Conservation (phyloP, 306 rosid genomes). For the Dalbergia cochinchinensis region DNA sequence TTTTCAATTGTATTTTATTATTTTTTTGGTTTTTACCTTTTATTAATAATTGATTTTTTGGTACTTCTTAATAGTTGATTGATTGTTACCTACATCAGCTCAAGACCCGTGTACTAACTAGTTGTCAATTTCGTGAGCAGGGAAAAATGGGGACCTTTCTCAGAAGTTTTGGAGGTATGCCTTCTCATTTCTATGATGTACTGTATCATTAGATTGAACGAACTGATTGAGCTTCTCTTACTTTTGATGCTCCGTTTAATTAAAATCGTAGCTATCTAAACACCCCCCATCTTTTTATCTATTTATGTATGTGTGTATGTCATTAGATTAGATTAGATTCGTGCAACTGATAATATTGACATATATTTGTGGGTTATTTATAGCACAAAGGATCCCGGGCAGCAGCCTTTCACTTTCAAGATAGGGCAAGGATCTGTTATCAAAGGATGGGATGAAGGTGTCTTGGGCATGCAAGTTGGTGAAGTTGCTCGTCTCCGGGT, state of each 20-base stretch:
- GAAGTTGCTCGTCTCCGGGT: slow-evolving; percentile 98
- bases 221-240: too few species aligned
- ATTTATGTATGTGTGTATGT: not conserved
- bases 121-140: slow-evolving; percentile 46
- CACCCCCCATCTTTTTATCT: too few species aligned
- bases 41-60: too few species aligned
- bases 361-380: not conserved
- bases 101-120: not conserved
- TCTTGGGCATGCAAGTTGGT: slow-evolving; percentile 86
- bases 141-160: slow-evolving; percentile 82
- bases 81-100: not conserved
- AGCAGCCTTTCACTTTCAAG: slow-evolving; percentile 78
- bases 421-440: slow-evolving; percentile 91
- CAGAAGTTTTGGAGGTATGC: slow-evolving; percentile 91
- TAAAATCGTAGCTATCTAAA: too few species aligned
- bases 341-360: not conserved
- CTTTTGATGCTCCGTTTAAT: too few species aligned
- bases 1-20: not conserved
- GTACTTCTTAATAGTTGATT: too few species aligned
- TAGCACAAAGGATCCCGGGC: slow-evolving; percentile 97
- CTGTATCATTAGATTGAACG: too few species aligned
- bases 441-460: slow-evolving; percentile 99
- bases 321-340: not conserved
- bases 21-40: too few species aligned
- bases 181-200: not conserved